Evolutionary conservation across 768 basidiomycete genomes (phyloP).

Genomic region (Kwoniella pini): DNA sequence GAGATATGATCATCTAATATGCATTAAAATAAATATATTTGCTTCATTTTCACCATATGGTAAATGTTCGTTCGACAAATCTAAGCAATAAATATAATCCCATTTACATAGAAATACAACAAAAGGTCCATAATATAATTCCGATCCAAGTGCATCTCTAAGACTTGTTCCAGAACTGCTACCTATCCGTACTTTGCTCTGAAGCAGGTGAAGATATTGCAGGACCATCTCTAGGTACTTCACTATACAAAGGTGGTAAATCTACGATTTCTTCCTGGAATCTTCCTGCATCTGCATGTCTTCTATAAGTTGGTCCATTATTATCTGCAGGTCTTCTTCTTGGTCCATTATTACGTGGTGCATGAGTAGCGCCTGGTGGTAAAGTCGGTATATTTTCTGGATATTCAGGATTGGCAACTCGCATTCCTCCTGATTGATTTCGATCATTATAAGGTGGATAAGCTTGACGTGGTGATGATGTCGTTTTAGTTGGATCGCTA

Average conservation of each 20-base stretch:
- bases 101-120: too few species aligned
- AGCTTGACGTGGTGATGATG: slow-evolving; percentile 9
- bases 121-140: too few species aligned
- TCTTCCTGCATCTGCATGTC: slow-evolving; percentile 41
- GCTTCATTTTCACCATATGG: too few species aligned
- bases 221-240: slow-evolving; percentile 37
- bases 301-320: slow-evolving; percentile 29
- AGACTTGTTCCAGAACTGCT: too few species aligned
- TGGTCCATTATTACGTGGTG: not conserved
- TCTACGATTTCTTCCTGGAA: slow-evolving; percentile 41
- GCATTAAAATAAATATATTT: too few species aligned
- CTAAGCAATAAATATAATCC: too few species aligned
- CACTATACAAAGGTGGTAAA: slow-evolving; percentile 47
- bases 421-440: slow-evolving; percentile 17
- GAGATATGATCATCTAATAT: too few species aligned
- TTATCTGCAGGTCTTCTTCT: slow-evolving; percentile 2
- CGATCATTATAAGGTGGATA: not conserved
- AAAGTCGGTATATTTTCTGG: slow-evolving; percentile 26
- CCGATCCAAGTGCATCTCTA: too few species aligned
- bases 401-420: slow-evolving; percentile 31
- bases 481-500: not conserved
- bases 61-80: too few species aligned
- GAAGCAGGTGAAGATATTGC: not conserved
- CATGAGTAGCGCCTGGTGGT: slow-evolving; percentile 13
- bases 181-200: not conserved